Evolutionary conservation across 345 rosid species (phyloP), one percentile per base, ranked within the genome.

Genomic region (Citrus trifoliata): DNA sequence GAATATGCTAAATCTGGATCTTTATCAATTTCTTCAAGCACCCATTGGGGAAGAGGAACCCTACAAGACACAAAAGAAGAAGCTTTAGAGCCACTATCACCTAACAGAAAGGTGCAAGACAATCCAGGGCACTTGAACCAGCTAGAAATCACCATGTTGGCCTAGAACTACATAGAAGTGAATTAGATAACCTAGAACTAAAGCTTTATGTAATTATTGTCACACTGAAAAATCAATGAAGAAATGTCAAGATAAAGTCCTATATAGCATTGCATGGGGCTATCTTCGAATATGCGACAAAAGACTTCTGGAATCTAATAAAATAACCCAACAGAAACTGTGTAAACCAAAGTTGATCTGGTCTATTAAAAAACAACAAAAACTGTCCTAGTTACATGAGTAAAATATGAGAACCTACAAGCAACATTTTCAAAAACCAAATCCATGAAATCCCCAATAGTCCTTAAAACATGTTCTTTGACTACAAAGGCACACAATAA

Each of bases 31-130:
- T 87, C 87, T 75, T 79, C 79, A 32, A 86, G 83, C 76, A 89
- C 92, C 92, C 92, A 89, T 35, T 35, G 66, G 30, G 90, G 90
- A 56, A 89, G 87, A 75, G 92, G 82, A 71, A 89, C 79, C 88
- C 92, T 89, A 77, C 60, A 83, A 69, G 18, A 77, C 53, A 75
- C 65, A 76, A 74, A 73, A 63, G 22, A 48, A 28, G 33, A 78
- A 76, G 75, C 40, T 74, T 82, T 66, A 77, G 80, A 53, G 67
- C 60, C 55, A 76, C 79, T 18, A 71, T 51, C 65, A 78, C 30
- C 74, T 62, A 56, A 61, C 56, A 66, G 37, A 59, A 64, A 4
- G 38, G n/a, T 7, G 28, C 32, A 38, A 51, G 27, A 59, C 73
- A 35, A 10, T 6, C 27, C 21, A 40, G 35, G 61, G 62, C 16